These are phyloP conservation scores for Pterulicium gracile DNA, from an alignment of 1,284 basidiomycete species.

Conservation along the genomic window DNA sequence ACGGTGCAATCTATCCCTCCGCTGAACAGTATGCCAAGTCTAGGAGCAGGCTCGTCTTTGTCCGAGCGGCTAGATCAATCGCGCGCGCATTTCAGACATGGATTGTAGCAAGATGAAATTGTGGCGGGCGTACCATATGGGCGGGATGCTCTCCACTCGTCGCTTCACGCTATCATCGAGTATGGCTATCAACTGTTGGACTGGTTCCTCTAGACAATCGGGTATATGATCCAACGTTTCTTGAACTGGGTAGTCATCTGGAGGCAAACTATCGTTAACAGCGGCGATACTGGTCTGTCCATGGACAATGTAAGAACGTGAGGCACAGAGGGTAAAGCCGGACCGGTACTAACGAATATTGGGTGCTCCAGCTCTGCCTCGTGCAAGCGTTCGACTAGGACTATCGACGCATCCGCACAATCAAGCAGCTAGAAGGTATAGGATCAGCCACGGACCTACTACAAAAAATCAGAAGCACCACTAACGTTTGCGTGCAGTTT, in stretches of 20 bases:
- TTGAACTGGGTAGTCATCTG: constrained; percentile 26
- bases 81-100: no score
- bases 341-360: no score
- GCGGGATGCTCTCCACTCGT: constrained; percentile 48
- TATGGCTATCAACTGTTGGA: constrained; percentile 41
- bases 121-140: constrained; percentile 4
- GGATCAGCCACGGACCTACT: no score
- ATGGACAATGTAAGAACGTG: neutral
- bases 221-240: constrained; percentile 34
- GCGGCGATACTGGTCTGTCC: constrained; percentile 26
- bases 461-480: no score
- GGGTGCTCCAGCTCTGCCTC: no score
- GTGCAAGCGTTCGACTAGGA: no score
- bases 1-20: constrained; percentile 93
- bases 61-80: no score
- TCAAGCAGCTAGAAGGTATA: no score
- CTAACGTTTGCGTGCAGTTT: no score
- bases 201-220: constrained; percentile 27
- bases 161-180: constrained; percentile 51
- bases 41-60: constrained; percentile 28
- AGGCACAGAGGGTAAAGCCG: constrained; percentile 3
- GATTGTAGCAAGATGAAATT: no score
- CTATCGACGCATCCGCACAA: no score
- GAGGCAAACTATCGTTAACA: constrained; percentile 40
- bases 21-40: constrained; percentile 86